Conservation (phyloP, 1,284 basidiomycete species). For the Boletus sp. region DNA sequence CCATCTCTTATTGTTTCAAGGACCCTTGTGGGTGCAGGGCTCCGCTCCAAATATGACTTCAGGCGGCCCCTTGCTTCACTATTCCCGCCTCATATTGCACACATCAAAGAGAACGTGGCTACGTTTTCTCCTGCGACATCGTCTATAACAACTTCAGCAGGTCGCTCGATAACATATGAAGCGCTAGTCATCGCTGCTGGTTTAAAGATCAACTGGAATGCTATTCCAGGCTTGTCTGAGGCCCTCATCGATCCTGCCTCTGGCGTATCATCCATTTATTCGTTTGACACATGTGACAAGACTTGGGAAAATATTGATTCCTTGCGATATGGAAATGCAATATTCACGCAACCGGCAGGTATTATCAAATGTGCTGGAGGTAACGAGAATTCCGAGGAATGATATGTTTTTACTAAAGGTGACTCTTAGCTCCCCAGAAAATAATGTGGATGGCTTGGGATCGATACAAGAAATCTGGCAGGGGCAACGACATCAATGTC, state of each 20-base stretch:
- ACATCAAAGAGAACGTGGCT: slow-evolving; percentile 73
- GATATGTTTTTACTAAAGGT: slow-evolving; percentile 5
- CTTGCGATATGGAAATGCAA: slow-evolving; percentile 75
- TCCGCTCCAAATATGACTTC: slow-evolving; percentile 67
- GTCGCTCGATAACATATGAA: slow-evolving; percentile 79
- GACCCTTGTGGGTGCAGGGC: slow-evolving; percentile 90
- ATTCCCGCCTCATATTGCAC: slow-evolving; percentile 71
- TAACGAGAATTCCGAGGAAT: slow-evolving; percentile 28
- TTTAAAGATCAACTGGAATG: slow-evolving; percentile 80
- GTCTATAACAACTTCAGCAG: slow-evolving; percentile 67
- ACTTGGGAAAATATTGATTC: slow-evolving; percentile 78
- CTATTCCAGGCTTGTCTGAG: slow-evolving; percentile 72
- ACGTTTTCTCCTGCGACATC: slow-evolving; percentile 76
- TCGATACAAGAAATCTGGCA: slow-evolving; percentile 56
- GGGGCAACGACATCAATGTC: slow-evolving; percentile 60
- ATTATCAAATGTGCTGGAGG: slow-evolving; percentile 94
- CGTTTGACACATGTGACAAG: slow-evolving; percentile 84
- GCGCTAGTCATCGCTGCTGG: slow-evolving; percentile 87
- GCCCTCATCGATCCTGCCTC: slow-evolving; percentile 76
- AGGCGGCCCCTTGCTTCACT: slow-evolving; percentile 65
- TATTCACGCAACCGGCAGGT: slow-evolving; percentile 97
- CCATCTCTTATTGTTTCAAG: slow-evolving; percentile 38
- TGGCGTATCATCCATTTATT: slow-evolving; percentile 94
- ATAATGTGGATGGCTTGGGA: slow-evolving; percentile 96
- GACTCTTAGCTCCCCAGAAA: slow-evolving; percentile 74